Base-by-base conservation (phyloP, 2,329 filamentous ascomycete genomes). In the Trichoderma sp. region DNA sequence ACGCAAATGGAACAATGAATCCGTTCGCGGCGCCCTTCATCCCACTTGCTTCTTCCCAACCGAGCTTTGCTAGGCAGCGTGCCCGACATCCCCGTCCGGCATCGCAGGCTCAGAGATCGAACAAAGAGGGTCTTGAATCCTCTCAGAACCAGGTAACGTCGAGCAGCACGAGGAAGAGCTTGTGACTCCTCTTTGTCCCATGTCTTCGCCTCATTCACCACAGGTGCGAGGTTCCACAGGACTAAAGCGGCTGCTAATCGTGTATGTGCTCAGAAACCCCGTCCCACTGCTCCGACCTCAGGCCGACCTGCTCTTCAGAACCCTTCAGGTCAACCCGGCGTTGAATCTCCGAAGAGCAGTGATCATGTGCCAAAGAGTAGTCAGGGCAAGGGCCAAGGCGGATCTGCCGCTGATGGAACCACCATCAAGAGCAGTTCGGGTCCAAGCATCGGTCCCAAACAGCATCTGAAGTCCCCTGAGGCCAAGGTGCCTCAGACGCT, bases 1-100 rank as follows among this genome's bases (percentile, higher is more conserved):
- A 57, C 41, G 39, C n/a, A 9, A 19, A 74, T 74, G 73, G 24
- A 34, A n/a, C 19, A 14, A 75, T 75, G 73, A 75, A 75, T 66
- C 73, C 73, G 3, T 68, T 67, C 19, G 73, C 73, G 7, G 65
- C 67, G n/a, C 66, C 69, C 19, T 75, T 75, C 55, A 66, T 69
- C 19, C 73, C 74, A 30, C 65, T 55, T 12, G 45, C 54, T 34
- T 63, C 54, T 41, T 47, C 67, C 26, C 50, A 55, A 28, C 55
- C 45, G 24, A 50, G 48, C 34, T 44, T 59, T 55, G 41, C 62
- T 39, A 15, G 19, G 19, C 65, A 39, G n/a, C 41, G 19, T 39
- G 15, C 21, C 19, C 34, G 19, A 44, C 41, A 19, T 2, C 10
- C 48, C 24, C 28, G 48, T 14, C 19, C 60, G 12, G 26, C 5